Percentiles rank a stretch among this genome's conserved stretches.
Conservation (phyloP, 306 rosid species). For the Amphicarpaea edgeworthii region DNA sequence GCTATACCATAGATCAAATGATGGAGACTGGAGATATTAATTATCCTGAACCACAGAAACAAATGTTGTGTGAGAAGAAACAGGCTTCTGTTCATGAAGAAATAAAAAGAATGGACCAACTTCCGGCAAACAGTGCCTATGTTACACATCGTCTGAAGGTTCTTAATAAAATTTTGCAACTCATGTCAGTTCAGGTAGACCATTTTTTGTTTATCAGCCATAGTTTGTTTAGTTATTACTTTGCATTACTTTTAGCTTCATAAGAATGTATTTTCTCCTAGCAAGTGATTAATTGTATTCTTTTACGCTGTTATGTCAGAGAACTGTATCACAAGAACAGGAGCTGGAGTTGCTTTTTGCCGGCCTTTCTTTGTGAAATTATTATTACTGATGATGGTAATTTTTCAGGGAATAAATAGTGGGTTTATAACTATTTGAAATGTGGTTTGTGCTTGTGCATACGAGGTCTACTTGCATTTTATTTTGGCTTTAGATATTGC, state of each 20-base stretch:
- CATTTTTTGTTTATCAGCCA: slow-evolving; percentile 12
- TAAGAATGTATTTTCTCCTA: neutral
- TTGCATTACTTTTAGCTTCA: slow-evolving; percentile 1
- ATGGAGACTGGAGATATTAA: slow-evolving; percentile 53
- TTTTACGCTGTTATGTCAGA: slow-evolving; percentile 56
- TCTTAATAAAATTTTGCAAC: slow-evolving; percentile 82
- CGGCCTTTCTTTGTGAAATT: slow-evolving; percentile 77
- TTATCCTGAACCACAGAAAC: slow-evolving; percentile 55
- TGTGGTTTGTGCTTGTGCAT: slow-evolving; percentile 2
- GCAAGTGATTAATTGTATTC: slow-evolving; percentile 21
- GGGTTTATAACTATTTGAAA: slow-evolving; percentile 4
- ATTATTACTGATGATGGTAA: slow-evolving; percentile 44
- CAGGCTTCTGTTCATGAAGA: slow-evolving; percentile 70
- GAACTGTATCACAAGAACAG: slow-evolving; percentile 69
- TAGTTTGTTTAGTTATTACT: slow-evolving; percentile 6
- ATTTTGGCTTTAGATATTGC: slow-evolving; percentile 21
- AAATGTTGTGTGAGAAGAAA: slow-evolving; percentile 58
- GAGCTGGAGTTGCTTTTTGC: slow-evolving; percentile 90
- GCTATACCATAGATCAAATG: slow-evolving; percentile 44
- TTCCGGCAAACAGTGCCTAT: slow-evolving; percentile 73
- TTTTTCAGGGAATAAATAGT: slow-evolving; percentile 38
- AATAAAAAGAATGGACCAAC: slow-evolving; percentile 59
- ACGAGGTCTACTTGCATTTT: slow-evolving; percentile 4
- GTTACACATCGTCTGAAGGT: slow-evolving; percentile 79
- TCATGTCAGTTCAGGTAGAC: slow-evolving; percentile 73